Percentiles rank a stretch among this genome's conserved stretches.
These are phyloP conservation scores for Backusella macrospora DNA, from an alignment of 192 early-diverging fungal genomes.

Conservation along the genomic window DNA sequence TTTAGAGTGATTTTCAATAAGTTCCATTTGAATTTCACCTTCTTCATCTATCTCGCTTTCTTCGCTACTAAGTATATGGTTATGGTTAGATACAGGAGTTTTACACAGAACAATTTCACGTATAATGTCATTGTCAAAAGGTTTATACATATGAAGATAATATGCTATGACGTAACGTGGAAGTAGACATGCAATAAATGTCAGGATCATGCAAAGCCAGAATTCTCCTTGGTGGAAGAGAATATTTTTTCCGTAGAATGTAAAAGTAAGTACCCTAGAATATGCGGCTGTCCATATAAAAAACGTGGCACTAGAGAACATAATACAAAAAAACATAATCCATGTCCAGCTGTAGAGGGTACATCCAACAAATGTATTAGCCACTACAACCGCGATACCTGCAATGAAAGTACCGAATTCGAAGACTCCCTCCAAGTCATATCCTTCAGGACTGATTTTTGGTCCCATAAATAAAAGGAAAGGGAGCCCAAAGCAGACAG, in stretches of 20 bases:
- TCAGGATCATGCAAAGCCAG: conserved; percentile 67
- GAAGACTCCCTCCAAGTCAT: conserved; percentile 56
- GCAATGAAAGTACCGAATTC: conserved; percentile 73
- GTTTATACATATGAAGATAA: conserved; percentile 67
- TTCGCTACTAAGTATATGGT: not conserved
- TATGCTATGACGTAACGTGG: conserved; percentile 75
- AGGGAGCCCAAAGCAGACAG: conserved; percentile 59
- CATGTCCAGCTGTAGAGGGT: conserved; percentile 80
- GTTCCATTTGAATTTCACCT: not conserved
- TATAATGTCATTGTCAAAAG: conserved; percentile 84
- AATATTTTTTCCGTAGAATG: conserved; percentile 38
- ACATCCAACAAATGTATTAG: conserved; percentile 78
- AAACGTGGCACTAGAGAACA: conserved; percentile 55
- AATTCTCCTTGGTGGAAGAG: conserved; percentile 67
- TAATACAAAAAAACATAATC: conserved; percentile 56
- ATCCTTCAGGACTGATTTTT: conserved; percentile 40
- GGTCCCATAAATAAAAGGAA: conserved; percentile 51
- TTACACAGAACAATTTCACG: conserved; percentile 70
- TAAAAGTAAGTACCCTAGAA: conserved; percentile 40
- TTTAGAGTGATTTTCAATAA: not conserved
- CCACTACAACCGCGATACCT: conserved; percentile 70
- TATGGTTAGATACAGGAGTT: too few relatives aligned
- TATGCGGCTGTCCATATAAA: conserved; percentile 65
- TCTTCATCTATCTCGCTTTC: conserved; percentile 23
- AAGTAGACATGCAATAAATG: conserved; percentile 65